Evolutionary conservation across 179 eudicot genomes (phyloP).

Genomic region (Gypsophila paniculata): DNA sequence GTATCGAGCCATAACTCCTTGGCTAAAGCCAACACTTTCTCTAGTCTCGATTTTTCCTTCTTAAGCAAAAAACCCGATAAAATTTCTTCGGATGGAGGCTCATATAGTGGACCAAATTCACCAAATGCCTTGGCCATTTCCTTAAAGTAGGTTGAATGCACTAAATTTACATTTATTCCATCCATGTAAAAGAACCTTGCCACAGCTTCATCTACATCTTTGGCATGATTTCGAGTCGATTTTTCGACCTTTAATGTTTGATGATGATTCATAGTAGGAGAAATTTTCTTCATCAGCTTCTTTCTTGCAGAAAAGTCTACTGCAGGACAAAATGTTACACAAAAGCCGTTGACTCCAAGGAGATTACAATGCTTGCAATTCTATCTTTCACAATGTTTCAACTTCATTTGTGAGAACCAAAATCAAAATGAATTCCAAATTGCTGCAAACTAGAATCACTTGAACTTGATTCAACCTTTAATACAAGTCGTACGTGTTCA

Average conservation of each 20-base stretch:
- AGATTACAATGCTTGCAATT: constrained; percentile 42
- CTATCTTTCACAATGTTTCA: constrained; percentile 46
- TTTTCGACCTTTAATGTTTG: no score
- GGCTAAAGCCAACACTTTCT: constrained; percentile 29
- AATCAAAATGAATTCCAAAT: constrained; percentile 27
- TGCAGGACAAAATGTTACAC: constrained; percentile 38
- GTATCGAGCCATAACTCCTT: constrained; percentile 41
- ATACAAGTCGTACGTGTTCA: no score
- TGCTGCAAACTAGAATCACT: neutral
- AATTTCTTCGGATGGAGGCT: constrained; percentile 33
- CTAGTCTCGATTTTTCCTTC: constrained; percentile 39
- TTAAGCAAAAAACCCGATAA: constrained; percentile 30
- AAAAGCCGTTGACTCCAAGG: constrained; percentile 38
- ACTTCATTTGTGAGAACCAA: constrained; percentile 42
- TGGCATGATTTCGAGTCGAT: constrained; percentile 14
- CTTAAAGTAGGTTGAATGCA: constrained; percentile 34
- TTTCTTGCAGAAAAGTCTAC: constrained; percentile 31
- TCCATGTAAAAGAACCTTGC: constrained; percentile 41
- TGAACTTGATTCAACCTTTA: neutral
- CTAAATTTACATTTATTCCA: constrained; percentile 29
- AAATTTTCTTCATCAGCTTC: constrained; percentile 13
- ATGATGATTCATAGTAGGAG: constrained; percentile 18
- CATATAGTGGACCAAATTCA: constrained; percentile 34
- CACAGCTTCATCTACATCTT: constrained; percentile 35
- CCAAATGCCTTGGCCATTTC: constrained; percentile 33